phyloP scores from a whole-genome alignment of 129 eudicot genomes.

The Ambrosia trifida region DNA sequence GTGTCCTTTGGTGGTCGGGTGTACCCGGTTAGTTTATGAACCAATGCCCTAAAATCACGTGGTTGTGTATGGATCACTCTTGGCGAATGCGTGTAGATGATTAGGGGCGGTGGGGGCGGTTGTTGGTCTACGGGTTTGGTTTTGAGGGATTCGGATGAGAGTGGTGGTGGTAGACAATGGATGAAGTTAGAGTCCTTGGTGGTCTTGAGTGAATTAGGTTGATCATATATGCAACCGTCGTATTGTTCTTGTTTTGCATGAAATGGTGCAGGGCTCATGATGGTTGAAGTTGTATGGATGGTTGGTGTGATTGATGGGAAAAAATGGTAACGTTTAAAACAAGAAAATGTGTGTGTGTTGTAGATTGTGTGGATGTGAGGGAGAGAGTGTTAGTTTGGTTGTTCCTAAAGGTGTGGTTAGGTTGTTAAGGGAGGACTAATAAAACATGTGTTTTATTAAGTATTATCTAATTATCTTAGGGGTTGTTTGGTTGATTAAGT shows the following conservation, averaged over 20 bases:
- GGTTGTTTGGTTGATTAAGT: too few species aligned
- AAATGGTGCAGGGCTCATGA: conserved; percentile 44
- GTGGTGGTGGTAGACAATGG: conserved; percentile 23
- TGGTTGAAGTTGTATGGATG: conserved; percentile 13
- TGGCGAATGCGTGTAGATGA: conserved; percentile 67
- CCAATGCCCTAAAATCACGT: conserved; percentile 65
- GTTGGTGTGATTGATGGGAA: not conserved
- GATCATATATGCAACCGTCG: conserved; percentile 25
- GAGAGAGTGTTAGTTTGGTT: conserved; percentile 17
- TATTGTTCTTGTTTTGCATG: conserved; percentile 40
- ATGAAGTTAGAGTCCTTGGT: conserved; percentile 41
- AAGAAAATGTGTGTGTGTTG: conserved; percentile 15
- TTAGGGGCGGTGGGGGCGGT: conserved; percentile 50
- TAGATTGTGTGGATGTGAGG: not conserved
- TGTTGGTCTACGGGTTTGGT: conserved; percentile 12
- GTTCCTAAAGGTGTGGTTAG: conserved; percentile 13
- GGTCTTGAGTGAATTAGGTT: conserved; percentile 31
- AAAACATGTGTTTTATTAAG: not conserved
- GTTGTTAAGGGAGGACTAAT: conserved; percentile 16
- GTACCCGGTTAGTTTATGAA: conserved; percentile 55
- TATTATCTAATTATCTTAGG: not conserved
- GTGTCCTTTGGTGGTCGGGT: conserved; percentile 24
- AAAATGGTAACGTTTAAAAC: conserved; percentile 3
- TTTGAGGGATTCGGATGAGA: conserved; percentile 32
- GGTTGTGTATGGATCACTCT: conserved; percentile 59